Evolutionary conservation across 108 stramenopile species (phyloP).

Genomic region (Phaeodactylum tricornutum): DNA sequence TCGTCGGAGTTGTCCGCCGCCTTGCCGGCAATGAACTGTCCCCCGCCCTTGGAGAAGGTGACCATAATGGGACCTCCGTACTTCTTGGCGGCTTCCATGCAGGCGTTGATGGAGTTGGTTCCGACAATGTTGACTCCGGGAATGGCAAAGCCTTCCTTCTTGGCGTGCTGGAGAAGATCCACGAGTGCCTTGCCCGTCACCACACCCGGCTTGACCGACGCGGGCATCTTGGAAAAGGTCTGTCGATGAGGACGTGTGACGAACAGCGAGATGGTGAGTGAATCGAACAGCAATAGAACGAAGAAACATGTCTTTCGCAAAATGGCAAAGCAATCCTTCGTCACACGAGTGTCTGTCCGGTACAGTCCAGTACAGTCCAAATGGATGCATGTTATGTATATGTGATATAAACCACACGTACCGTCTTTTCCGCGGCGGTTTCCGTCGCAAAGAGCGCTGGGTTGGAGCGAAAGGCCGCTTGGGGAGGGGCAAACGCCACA

Average conservation of each 20-base stretch:
- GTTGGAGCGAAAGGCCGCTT: constrained; percentile 3
- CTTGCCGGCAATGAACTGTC: constrained; percentile 90
- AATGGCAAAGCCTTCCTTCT: constrained; percentile 82
- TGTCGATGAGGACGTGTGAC: constrained; percentile 21
- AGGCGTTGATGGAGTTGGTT: constrained; percentile 81
- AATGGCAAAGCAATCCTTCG: neutral
- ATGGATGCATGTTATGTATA: neutral
- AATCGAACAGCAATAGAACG: neutral
- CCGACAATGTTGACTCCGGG: constrained; percentile 92
- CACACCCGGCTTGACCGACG: constrained; percentile 74
- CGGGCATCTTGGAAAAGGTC: constrained; percentile 62
- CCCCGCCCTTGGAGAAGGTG: constrained; percentile 83
- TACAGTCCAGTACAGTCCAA: neutral
- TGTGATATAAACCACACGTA: constrained; percentile 4
- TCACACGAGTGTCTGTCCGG: neutral
- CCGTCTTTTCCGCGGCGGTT: constrained; percentile 77
- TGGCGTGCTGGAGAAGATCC: constrained; percentile 70
- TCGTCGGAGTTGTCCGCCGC: constrained; percentile 73
- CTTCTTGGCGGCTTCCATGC: constrained; percentile 82
- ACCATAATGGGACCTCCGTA: constrained; percentile 89
- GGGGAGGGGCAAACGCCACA: constrained; percentile 6
- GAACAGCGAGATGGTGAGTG: neutral
- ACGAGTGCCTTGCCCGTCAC: constrained; percentile 63
- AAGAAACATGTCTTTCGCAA: neutral
- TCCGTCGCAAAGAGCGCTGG: constrained; percentile 43